phyloP scores from a whole-genome alignment of 768 basidiomycete species.

The Hemileccinum impolitum region DNA sequence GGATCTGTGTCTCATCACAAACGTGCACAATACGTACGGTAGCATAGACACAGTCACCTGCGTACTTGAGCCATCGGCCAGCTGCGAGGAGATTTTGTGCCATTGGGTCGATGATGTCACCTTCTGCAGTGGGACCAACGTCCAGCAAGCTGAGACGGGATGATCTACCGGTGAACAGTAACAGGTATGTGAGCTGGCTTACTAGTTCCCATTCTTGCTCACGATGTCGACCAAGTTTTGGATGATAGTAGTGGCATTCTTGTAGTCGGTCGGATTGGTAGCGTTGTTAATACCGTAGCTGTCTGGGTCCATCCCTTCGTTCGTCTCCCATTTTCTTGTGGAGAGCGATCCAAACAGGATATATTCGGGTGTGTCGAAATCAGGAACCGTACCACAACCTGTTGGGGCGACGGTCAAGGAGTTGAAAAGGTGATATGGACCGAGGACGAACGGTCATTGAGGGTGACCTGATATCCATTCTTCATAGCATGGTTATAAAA shows the following conservation, averaged over 20 bases:
- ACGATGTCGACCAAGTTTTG: constrained; percentile 54
- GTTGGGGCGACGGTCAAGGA: background rate
- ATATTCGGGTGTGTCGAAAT: constrained; percentile 58
- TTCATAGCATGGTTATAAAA: constrained; percentile 44
- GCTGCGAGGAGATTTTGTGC: constrained; percentile 45
- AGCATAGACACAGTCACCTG: constrained; percentile 50
- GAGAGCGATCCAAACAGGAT: constrained; percentile 45
- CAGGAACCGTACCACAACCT: constrained; percentile 50
- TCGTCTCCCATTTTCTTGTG: constrained; percentile 52
- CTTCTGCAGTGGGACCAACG: constrained; percentile 53
- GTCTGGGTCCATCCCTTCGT: constrained; percentile 54
- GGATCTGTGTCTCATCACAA: background rate
- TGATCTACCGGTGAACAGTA: background rate
- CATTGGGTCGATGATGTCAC: constrained; percentile 49
- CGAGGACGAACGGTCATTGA: constrained; percentile 37
- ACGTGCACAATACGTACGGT: constrained; percentile 34
- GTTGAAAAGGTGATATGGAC: background rate
- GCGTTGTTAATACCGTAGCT: constrained; percentile 48
- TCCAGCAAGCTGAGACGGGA: constrained; percentile 40
- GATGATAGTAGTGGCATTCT: constrained; percentile 46
- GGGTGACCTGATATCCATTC: constrained; percentile 44
- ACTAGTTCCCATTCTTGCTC: constrained; percentile 64
- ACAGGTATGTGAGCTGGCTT: constrained; percentile 11
- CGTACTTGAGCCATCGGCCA: constrained; percentile 48
- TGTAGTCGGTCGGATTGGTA: constrained; percentile 44